These are phyloP conservation scores for Pichia sp. DNA, from an alignment of 1,139 yeast species.

Conservation along the genomic window DNA sequence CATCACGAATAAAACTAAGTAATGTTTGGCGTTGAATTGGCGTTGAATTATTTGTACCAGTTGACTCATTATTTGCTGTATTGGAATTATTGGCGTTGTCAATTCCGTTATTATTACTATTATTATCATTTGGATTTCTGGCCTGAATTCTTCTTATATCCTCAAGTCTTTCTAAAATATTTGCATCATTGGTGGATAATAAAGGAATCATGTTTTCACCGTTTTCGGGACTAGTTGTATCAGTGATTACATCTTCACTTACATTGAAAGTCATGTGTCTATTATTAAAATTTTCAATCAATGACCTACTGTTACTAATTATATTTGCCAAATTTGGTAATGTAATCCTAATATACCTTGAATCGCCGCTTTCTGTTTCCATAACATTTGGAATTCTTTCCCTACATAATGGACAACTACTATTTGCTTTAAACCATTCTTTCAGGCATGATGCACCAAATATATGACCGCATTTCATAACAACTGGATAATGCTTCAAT, in stretches of 20 bases:
- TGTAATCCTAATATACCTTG: constrained; percentile 26
- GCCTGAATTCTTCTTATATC: constrained; percentile 1
- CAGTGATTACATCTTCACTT: constrained; percentile 22
- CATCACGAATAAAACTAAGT: constrained; percentile 13
- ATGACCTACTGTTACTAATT: constrained; percentile 27
- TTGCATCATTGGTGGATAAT: neutral
- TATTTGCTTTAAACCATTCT: constrained; percentile 31
- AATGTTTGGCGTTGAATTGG: constrained; percentile 6
- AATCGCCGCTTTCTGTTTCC: constrained; percentile 10
- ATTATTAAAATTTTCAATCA: constrained; percentile 26
- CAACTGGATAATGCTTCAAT: constrained; percentile 53
- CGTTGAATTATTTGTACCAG: neutral
- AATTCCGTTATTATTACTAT: neutral
- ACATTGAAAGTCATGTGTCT: constrained; percentile 25
- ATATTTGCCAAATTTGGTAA: constrained; percentile 33
- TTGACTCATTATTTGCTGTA: neutral
- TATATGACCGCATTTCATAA: constrained; percentile 63
- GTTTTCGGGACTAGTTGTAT: constrained; percentile 11
- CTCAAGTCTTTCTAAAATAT: constrained; percentile 2
- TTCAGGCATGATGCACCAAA: constrained; percentile 31
- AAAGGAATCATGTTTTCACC: neutral
- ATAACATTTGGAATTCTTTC: constrained; percentile 20
- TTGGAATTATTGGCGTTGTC: neutral
- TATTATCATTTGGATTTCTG: neutral
- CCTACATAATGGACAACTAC: constrained; percentile 31